A percentile compares a stretch with the other conserved stretches of the same genome.
These are phyloP conservation scores for Amphibolis antarctica DNA, from an alignment of 106 monocot genomes.

Conservation along the genomic window DNA sequence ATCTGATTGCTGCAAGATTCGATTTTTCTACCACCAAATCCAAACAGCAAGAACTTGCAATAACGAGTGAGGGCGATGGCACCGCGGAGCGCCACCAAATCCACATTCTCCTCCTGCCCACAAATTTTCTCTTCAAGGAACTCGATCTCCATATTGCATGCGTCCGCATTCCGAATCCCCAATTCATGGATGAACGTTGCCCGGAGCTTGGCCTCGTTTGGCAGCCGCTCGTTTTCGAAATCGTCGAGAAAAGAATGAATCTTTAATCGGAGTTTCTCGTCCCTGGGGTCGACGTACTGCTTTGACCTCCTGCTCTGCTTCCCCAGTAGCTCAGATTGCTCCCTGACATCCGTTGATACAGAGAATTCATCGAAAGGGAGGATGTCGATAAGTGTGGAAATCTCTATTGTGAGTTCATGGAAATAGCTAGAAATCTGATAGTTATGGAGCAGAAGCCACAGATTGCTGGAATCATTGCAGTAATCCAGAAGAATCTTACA, in stretches of 20 bases:
- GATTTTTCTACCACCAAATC: conserved; percentile 2
- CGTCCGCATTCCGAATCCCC: conserved; percentile 24
- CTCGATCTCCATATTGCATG: conserved; percentile 57
- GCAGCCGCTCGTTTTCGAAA: conserved; percentile 33
- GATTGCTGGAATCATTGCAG: conserved; percentile 45
- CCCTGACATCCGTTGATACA: conserved; percentile 33
- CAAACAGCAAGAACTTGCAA: conserved; percentile 62
- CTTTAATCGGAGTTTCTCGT: conserved; percentile 32
- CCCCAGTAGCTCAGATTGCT: conserved; percentile 43
- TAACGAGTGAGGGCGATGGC: conserved; percentile 58
- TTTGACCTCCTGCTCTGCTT: conserved; percentile 20
- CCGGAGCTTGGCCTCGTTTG: conserved; percentile 29
- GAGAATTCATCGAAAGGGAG: conserved; percentile 34
- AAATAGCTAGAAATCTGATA: conserved; percentile 47
- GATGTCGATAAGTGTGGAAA: conserved; percentile 75
- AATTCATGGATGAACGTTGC: conserved; percentile 28
- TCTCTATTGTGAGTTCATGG: conserved; percentile 55
- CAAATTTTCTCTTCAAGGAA: conserved; percentile 68
- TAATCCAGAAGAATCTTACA: conserved; percentile 53
- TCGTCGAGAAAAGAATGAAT: conserved; percentile 44
- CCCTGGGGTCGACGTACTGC: conserved; percentile 31
- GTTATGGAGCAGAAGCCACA: conserved; percentile 58
- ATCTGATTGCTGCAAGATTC: neutral
- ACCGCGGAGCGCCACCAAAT: conserved; percentile 35
- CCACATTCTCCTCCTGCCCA: conserved; percentile 49